These are phyloP conservation scores for Halteria grandinella DNA, from an alignment of 73 alveolate species.

Conservation along the genomic window DNA sequence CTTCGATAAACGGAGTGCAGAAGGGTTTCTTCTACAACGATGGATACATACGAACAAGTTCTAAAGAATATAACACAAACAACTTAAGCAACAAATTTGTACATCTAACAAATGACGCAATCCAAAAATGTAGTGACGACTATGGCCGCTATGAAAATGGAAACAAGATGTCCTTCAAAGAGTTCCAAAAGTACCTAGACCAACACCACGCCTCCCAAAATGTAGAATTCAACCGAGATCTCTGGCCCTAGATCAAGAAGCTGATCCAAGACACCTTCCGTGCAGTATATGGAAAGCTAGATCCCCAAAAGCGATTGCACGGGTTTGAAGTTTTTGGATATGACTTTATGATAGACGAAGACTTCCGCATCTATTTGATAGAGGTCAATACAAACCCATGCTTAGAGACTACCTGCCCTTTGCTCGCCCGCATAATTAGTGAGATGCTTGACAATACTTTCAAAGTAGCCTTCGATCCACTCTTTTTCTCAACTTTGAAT, in stretches of 20 bases:
- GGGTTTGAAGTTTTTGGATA: constrained; percentile 79
- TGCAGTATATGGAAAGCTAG: constrained; percentile 70
- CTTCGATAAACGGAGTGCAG: constrained; percentile 71
- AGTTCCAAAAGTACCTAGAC: constrained; percentile 73
- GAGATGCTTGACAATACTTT: constrained; percentile 71
- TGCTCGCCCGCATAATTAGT: constrained; percentile 64
- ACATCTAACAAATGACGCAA: constrained; percentile 85
- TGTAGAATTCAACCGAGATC: constrained; percentile 64
- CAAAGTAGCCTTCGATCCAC: constrained; percentile 71
- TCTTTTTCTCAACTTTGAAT: too few relatives aligned
- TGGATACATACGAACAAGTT: constrained; percentile 75
- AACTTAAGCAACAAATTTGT: constrained; percentile 69
- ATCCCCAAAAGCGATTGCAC: constrained; percentile 64
- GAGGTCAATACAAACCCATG: constrained; percentile 79
- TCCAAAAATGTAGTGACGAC: constrained; percentile 74
- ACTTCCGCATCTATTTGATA: constrained; percentile 62
- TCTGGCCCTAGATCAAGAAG: constrained; percentile 71
- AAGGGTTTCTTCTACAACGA: constrained; percentile 77
- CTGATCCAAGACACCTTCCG: constrained; percentile 65
- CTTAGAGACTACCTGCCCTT: constrained; percentile 66
- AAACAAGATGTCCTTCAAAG: constrained; percentile 80
- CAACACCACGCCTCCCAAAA: constrained; percentile 62
- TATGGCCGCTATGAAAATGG: constrained; percentile 85
- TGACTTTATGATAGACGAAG: constrained; percentile 74
- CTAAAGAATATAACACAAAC: constrained; percentile 68